Conservation (phyloP, 116 monocot species). For the Cymodocea nodosa region DNA sequence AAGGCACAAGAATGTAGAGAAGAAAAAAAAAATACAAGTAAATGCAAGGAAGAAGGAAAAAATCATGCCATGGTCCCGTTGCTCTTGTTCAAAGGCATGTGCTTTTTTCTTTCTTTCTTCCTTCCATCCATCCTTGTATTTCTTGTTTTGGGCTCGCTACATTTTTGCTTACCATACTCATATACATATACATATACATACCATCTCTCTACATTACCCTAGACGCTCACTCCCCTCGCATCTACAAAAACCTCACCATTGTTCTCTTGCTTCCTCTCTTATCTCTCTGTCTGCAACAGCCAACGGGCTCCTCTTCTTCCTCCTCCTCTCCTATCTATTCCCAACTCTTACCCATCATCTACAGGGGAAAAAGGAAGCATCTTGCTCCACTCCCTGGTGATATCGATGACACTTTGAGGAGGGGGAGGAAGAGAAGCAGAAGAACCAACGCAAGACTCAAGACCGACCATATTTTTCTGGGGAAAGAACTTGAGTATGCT, state of each 20-base stretch:
- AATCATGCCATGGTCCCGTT: neutral
- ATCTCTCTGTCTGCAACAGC: neutral
- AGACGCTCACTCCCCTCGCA: constrained; percentile 4
- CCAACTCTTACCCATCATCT: neutral
- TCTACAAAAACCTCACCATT: constrained; percentile 13
- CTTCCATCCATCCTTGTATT: neutral
- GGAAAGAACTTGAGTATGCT: neutral
- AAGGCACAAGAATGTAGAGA: neutral
- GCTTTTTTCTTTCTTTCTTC: neutral
- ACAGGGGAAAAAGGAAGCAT: neutral
- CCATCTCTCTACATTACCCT: constrained; percentile 2
- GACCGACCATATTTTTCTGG: neutral
- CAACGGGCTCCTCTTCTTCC: neutral
- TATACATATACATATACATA: neutral
- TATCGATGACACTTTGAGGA: neutral
- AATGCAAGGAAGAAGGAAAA: neutral
- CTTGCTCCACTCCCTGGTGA: constrained; percentile 6
- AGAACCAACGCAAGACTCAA: too few species aligned
- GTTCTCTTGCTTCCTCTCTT: neutral
- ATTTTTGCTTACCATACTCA: neutral
- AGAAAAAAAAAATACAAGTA: neutral
- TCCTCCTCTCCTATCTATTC: neutral
- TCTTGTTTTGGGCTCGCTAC: neutral
- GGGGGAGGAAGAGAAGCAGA: constrained; percentile 8
- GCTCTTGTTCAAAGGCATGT: neutral